Percentiles rank a stretch among this genome's conserved stretches.
Conservation (phyloP, 2,329 filamentous ascomycete species). For the Apiospora marii region DNA sequence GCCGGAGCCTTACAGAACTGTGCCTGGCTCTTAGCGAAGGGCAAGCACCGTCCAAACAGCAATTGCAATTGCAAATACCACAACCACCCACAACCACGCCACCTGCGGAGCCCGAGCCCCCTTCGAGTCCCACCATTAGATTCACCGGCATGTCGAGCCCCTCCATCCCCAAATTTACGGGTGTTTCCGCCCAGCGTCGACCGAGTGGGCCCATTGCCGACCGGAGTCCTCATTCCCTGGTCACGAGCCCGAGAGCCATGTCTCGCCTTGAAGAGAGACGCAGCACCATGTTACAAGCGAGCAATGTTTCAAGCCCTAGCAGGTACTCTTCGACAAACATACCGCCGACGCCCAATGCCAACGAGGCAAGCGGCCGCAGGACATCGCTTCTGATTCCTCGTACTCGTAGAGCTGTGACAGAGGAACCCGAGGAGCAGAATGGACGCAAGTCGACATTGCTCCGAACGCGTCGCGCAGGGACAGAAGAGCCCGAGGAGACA, state of each 20-base stretch:
- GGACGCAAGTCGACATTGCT: conserved; percentile 58
- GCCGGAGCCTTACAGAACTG: conserved; percentile 89
- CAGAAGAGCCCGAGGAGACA: conserved; percentile 55
- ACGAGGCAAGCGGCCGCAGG: conserved; percentile 55
- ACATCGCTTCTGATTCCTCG: conserved; percentile 60
- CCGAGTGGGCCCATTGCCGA: conserved; percentile 48
- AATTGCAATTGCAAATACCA: conserved; percentile 34
- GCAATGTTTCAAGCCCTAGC: conserved; percentile 53
- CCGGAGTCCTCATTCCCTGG: conserved; percentile 44
- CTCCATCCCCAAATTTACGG: conserved; percentile 51
- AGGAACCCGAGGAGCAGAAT: conserved; percentile 55
- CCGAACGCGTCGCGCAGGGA: conserved; percentile 53
- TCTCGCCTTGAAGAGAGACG: conserved; percentile 64
- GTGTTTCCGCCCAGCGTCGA: conserved; percentile 48
- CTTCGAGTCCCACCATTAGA: conserved; percentile 22
- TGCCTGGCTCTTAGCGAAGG: conserved; percentile 83
- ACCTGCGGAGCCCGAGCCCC: conserved; percentile 37
- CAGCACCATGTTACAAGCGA: conserved; percentile 54
- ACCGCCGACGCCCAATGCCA: conserved; percentile 51
- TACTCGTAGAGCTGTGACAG: conserved; percentile 55
- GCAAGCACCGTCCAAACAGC: conserved; percentile 45
- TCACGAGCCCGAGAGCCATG: conserved; percentile 55
- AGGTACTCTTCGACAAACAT: conserved; percentile 44
- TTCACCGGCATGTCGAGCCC: conserved; percentile 45
- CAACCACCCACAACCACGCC: conserved; percentile 32